phyloP scores from a whole-genome alignment of 1,284 basidiomycete species.

The Ganoderma multipileum region DNA sequence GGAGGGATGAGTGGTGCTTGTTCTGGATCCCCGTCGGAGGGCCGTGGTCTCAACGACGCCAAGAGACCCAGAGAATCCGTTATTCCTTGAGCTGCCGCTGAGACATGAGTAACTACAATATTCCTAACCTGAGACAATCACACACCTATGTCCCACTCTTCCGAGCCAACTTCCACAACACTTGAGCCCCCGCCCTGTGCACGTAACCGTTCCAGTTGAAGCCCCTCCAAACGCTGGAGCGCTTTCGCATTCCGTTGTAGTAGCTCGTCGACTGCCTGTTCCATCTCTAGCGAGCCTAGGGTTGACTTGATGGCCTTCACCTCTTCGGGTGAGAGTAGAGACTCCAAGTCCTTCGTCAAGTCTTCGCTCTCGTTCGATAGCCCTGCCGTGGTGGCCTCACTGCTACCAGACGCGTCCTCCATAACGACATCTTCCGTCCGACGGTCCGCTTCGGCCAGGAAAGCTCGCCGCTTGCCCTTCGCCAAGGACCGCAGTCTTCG shows the following conservation, averaged over 20 bases:
- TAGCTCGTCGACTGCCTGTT: conserved; percentile 70
- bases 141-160: conserved; percentile 82
- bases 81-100: conserved; percentile 68
- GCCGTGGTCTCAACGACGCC: conserved; percentile 72
- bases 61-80: conserved; percentile 71
- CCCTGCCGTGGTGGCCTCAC: not conserved
- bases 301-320: conserved; percentile 60
- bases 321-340: conserved; percentile 62
- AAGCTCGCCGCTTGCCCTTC: conserved; percentile 36
- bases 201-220: conserved; percentile 64
- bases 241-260: conserved; percentile 69
- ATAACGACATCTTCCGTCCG: conserved; percentile 23
- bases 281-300: conserved; percentile 65
- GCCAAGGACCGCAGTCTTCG: conserved; percentile 30
- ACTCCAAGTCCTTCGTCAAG: conserved; percentile 49
- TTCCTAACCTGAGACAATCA: conserved; percentile 9
- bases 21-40: conserved; percentile 45
- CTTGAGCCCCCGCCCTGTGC: conserved; percentile 52
- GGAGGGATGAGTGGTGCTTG: conserved; percentile 61
- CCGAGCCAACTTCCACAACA: conserved; percentile 65
- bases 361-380: conserved; percentile 24
- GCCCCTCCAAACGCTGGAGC: conserved; percentile 62
- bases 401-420: conserved; percentile 17
- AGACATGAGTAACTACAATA: conserved; percentile 9
- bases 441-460: conserved; percentile 17